Conservation (phyloP, 805 yeast species). For the Metschnikowia cerradonensis region DNA sequence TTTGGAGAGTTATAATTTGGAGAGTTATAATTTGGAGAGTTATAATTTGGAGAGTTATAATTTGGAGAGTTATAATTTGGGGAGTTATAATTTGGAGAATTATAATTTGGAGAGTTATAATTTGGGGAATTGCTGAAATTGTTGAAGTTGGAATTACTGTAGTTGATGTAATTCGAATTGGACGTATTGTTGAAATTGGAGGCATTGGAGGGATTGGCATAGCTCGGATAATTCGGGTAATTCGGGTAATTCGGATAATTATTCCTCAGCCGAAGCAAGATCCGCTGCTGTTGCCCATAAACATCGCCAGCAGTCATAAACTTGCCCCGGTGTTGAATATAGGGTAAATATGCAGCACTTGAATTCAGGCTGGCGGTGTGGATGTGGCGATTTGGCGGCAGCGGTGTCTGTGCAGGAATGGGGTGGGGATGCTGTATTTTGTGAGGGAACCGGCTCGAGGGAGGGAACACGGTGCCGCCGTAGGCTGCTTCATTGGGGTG, state of each 20-base stretch:
- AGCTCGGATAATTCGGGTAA: neutral
- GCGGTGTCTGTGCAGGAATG: neutral
- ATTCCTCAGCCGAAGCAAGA: slow-evolving; percentile 6
- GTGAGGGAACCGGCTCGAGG: slow-evolving; percentile 7
- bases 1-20: neutral
- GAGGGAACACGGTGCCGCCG: slow-evolving; percentile 3
- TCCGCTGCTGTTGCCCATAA: slow-evolving; percentile 31
- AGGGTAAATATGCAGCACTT: slow-evolving; percentile 41
- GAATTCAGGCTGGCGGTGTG: slow-evolving; percentile 13
- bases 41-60: neutral
- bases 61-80: neutral
- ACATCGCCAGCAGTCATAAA: slow-evolving; percentile 43
- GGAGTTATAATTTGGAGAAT: neutral
- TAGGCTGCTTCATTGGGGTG: neutral
- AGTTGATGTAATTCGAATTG: too few relatives aligned
- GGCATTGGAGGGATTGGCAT: neutral
- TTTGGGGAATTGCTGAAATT: too few relatives aligned
- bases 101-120: neutral
- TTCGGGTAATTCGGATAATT: neutral
- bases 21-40: neutral
- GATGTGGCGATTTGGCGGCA: slow-evolving; percentile 3
- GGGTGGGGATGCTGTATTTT: neutral
- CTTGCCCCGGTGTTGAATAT: slow-evolving; percentile 43
- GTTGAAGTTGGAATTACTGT: too few relatives aligned
- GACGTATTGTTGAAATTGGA: too few relatives aligned